phyloP scores from a whole-genome alignment of 192 early-diverging fungal species.

The Diversispora eburnea region DNA sequence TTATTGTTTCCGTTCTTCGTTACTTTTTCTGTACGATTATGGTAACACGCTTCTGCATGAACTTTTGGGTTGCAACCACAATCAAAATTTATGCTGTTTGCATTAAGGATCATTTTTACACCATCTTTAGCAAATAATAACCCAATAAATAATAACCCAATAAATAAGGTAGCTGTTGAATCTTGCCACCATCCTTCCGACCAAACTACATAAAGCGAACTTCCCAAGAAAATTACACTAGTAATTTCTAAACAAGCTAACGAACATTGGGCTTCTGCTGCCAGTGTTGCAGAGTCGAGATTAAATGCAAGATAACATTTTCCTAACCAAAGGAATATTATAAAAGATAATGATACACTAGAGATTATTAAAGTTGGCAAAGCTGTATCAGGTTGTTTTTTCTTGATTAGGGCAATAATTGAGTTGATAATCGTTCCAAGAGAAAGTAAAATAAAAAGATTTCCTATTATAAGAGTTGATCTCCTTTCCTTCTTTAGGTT shows the following conservation, averaged over 20 bases:
- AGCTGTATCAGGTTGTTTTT: background rate
- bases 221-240: background rate
- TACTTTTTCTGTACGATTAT: no score
- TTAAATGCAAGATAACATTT: slow-evolving; percentile 7
- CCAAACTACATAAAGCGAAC: slow-evolving; percentile 7
- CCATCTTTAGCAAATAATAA: slow-evolving; percentile 20
- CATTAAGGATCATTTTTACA: slow-evolving; percentile 3
- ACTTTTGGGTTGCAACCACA: slow-evolving; percentile 1
- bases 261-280: slow-evolving; percentile 19
- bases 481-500: slow-evolving; percentile 4
- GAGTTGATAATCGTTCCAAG: slow-evolving; percentile 9
- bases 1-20: no score
- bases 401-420: slow-evolving; percentile 3
- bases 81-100: slow-evolving; percentile 20
- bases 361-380: slow-evolving; percentile 18
- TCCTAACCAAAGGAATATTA: background rate
- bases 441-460: slow-evolving; percentile 5
- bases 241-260: slow-evolving; percentile 24
- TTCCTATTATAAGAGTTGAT: slow-evolving; percentile 4
- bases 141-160: no score
- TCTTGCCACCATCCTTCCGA: slow-evolving; percentile 14
- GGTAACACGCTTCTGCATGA: no score
- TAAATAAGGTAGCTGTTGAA: slow-evolving; percentile 8
- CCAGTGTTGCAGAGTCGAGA: slow-evolving; percentile 16
- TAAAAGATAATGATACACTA: slow-evolving; percentile 15